Conservation (phyloP, 2,329 filamentous ascomycete genomes). For the Cladosporium sp. region DNA sequence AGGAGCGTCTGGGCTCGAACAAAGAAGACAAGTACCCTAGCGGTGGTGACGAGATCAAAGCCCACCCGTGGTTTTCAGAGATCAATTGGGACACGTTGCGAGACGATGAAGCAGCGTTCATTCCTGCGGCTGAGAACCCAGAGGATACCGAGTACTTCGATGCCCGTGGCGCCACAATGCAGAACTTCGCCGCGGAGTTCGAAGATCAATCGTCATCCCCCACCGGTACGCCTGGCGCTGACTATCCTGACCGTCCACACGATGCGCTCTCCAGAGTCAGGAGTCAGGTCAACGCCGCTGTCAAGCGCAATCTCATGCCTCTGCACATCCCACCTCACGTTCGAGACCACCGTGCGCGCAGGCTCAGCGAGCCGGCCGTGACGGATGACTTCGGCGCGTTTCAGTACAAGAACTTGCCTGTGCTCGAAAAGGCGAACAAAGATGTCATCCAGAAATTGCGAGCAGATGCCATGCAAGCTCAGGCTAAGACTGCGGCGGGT, state of each 20-base stretch:
- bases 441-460: constrained; percentile 95
- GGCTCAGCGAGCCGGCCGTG: constrained; percentile 82
- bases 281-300: constrained; percentile 72
- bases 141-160: constrained; percentile 99
- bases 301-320: constrained; percentile 89
- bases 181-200: constrained; percentile 88
- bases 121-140: constrained; percentile 84
- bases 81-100: constrained; percentile 85
- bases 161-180: constrained; percentile 78
- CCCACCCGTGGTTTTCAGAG: constrained; percentile 79
- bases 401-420: constrained; percentile 92
- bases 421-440: constrained; percentile 96
- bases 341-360: constrained; percentile 76
- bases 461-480: constrained; percentile 75
- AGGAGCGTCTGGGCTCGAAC: constrained; percentile 78
- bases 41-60: constrained; percentile 86
- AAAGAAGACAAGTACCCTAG: constrained; percentile 72
- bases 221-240: constrained; percentile 59
- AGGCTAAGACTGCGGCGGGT: constrained; percentile 44
- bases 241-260: constrained; percentile 85
- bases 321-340: constrained; percentile 95
- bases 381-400: constrained; percentile 95
- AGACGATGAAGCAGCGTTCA: constrained; percentile 94
- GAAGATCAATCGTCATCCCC: constrained; percentile 80
- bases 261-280: constrained; percentile 88